These are phyloP conservation scores for Magnusiomyces suaveolens DNA, from an alignment of 1,139 yeast genomes.

Conservation along the genomic window DNA sequence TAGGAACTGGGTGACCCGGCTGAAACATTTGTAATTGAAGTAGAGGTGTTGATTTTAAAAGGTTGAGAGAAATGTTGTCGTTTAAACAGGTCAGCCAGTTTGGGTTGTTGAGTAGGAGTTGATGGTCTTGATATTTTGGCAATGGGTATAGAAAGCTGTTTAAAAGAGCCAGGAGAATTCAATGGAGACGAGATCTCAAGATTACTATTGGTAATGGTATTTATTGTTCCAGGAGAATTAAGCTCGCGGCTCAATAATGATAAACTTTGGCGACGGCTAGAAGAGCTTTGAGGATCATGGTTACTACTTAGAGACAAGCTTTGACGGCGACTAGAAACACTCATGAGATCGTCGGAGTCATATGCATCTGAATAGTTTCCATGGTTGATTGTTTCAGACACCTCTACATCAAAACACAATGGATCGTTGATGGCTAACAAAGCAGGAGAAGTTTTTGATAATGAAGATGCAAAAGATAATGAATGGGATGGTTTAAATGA, in stretches of 20 bases:
- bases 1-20: background rate
- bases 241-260: too few species aligned
- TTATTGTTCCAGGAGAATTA: background rate
- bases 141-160: background rate
- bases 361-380: constrained; percentile 17
- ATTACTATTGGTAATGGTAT: background rate
- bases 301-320: constrained; percentile 2
- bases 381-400: background rate
- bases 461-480: background rate
- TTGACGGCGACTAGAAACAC: constrained; percentile 21
- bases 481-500: too few species aligned
- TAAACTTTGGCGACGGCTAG: background rate
- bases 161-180: background rate
- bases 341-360: constrained; percentile 26
- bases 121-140: background rate
- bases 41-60: background rate
- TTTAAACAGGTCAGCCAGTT: background rate
- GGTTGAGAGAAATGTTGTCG: background rate
- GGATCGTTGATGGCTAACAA: background rate
- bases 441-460: background rate
- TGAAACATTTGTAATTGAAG: background rate
- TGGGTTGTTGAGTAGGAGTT: background rate
- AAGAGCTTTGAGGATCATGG: too few species aligned
- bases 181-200: background rate
- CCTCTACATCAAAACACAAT: background rate